Evolutionary conservation across 495 filamentous ascomycete genomes (phyloP).

Genomic region (Podospora pseudopauciseta): DNA sequence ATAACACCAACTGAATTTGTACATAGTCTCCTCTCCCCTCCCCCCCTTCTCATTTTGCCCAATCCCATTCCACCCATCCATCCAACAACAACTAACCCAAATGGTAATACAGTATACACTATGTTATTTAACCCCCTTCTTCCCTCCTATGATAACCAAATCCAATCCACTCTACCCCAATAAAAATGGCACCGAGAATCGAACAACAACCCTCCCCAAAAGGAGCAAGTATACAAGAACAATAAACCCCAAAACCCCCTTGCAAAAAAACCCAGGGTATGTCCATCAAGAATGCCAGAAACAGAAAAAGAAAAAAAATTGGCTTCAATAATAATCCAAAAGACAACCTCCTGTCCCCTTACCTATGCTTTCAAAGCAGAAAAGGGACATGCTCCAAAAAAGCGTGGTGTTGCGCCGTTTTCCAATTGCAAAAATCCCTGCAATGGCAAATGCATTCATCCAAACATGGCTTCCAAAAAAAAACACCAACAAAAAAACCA

Average conservation of each 20-base stretch:
- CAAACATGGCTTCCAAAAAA: neutral
- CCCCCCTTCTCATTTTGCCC: neutral
- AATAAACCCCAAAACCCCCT: neutral
- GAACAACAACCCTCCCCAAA: neutral
- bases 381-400: neutral
- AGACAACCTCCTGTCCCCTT: neutral
- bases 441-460: neutral
- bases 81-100: neutral
- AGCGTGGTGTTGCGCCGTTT: neutral
- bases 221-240: neutral
- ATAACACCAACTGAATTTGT: neutral
- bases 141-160: neutral
- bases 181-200: neutral
- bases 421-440: neutral
- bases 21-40: neutral
- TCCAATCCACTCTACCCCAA: neutral
- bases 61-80: neutral
- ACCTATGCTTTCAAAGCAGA: neutral
- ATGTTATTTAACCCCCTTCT: neutral
- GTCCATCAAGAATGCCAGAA: constrained; percentile 2
- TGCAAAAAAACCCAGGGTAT: neutral
- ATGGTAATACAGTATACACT: constrained; percentile 2
- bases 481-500: neutral
- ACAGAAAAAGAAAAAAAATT: neutral
- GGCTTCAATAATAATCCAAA: neutral